Conservation (phyloP, 2,329 filamentous ascomycete species). For the Leptodontidium sp. region DNA sequence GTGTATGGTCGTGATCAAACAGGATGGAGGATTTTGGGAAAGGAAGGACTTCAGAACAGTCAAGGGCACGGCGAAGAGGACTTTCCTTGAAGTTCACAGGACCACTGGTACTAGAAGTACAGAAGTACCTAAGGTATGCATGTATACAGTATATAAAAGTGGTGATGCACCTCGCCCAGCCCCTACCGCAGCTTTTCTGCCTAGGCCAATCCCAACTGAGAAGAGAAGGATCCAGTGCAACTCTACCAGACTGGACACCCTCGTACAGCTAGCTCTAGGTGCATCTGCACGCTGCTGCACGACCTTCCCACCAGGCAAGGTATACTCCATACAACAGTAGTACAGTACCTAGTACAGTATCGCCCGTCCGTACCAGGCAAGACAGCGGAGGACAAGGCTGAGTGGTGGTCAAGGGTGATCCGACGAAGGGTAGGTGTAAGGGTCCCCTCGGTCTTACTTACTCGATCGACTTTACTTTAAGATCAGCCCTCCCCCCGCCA, state of each 20-base stretch:
- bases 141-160: neutral
- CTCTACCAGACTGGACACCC: neutral
- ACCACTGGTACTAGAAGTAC: no score
- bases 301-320: neutral
- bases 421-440: neutral
- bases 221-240: neutral
- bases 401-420: neutral
- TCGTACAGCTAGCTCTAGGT: conserved; percentile 2
- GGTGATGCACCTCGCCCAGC: neutral
- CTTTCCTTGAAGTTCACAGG: no score
- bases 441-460: conserved; percentile 11
- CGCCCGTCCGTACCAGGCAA: neutral
- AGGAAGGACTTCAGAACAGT: no score
- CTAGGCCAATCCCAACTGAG: conserved; percentile 7
- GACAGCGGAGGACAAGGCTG: conserved; percentile 11
- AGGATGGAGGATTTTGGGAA: no score
- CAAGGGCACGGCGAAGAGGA: neutral
- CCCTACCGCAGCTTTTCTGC: neutral
- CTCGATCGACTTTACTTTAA: conserved; percentile 3
- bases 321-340: neutral
- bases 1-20: no score
- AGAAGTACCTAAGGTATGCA: no score
- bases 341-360: no score
- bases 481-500: conserved; percentile 17
- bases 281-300: neutral